Base-by-base conservation (phyloP, 345 rosid species). In the Balakata baccata region DNA sequence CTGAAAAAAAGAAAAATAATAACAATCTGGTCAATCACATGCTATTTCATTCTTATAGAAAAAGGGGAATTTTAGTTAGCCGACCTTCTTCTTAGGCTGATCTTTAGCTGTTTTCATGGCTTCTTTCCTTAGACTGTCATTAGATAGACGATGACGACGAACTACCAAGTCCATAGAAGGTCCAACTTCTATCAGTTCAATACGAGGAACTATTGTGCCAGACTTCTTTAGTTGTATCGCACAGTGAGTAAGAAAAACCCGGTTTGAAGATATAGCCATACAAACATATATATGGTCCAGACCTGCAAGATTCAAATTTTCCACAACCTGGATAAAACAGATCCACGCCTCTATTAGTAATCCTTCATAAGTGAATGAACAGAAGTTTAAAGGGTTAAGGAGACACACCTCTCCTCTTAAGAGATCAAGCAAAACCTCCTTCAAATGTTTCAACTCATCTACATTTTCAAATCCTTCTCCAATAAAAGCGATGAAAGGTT, bases 81-180 rank as follows among this genome's bases (percentile, higher is more conserved):
- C 18, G 45, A 91, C 98, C 98, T 95, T 95, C 92, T 95, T 95
- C 83, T 95, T 93, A 61, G 85, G 86, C 60, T 85, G 74, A 79
- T 92, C 97, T 74, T 81, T 85, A 69, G 89, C 78, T 29, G 88
- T 80, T 80, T 52, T 91, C 97, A 91, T 91, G 39, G 98, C 97
- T 86, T 85, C 97, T 83, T 95, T 95, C 82, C 71, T 85, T 37
- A 92, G 59, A 77, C 86, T 70, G 3, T 92, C 97, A 63, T 89
- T 85, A n/a, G 99, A 97, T 75, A 85, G 94, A 56, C 93, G 94
- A 77, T 92, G 90, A 67, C 98, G 94, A n/a, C 98, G 88, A 68
- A 87, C 80, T 54, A 92, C 96, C 43, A 95, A 85, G 74, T 95
- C 99, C 98, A 93, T 92, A 7, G 97, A 92, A 17, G 98, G 99